Base-by-base conservation (phyloP, 768 basidiomycete species). In the Amanita phalloides region DNA sequence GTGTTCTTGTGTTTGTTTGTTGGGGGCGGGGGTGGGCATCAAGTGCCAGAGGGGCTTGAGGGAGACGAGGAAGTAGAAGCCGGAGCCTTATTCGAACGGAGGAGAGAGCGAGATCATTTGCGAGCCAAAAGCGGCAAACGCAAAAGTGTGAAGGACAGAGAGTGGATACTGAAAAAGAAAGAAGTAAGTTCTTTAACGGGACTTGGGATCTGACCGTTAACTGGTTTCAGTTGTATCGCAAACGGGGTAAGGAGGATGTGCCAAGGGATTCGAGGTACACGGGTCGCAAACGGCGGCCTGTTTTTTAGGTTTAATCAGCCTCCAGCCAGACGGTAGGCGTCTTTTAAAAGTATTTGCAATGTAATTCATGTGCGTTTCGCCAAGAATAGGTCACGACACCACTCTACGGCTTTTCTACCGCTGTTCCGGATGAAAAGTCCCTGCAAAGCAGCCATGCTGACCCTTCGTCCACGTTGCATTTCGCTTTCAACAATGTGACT, bases 121-220 rank as follows among this genome's bases (percentile, higher is more conserved):
- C 77, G 78, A 56, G 69, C 70, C 45, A 82, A 77, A 57, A 74
- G 65, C 23, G 82, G 79, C 54, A 92, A 86, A 70, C 75, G 85
- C 58, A 90, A 84, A 64, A 68, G 58, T 42, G 59, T 83, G 32
- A 91, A 88, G 61, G 83, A 84, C 61, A 83, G 74, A 62, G 90
- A 95, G 55, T 99, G 93, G 93, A 92, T 98, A 55, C 62, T 96
- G 61, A 86, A 83, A 70, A 99, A 99, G 74, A 99, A 99, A 78
- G 89, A 95, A 76, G 92, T 86, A 55, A 51, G 75, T 20, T 26
- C 6, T 6, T 53, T 20, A 33, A 49, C 45, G n/a, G 28, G 25
- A 23, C 28, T 39, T 6, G 3, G 3, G 25, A 38, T 26, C 36
- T 14, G 10, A 10, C 14, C 11, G 13, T 21, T 49, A 10, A 49